These are phyloP conservation scores for Zalerion maritima DNA, from an alignment of 495 filamentous ascomycete genomes.

Conservation along the genomic window DNA sequence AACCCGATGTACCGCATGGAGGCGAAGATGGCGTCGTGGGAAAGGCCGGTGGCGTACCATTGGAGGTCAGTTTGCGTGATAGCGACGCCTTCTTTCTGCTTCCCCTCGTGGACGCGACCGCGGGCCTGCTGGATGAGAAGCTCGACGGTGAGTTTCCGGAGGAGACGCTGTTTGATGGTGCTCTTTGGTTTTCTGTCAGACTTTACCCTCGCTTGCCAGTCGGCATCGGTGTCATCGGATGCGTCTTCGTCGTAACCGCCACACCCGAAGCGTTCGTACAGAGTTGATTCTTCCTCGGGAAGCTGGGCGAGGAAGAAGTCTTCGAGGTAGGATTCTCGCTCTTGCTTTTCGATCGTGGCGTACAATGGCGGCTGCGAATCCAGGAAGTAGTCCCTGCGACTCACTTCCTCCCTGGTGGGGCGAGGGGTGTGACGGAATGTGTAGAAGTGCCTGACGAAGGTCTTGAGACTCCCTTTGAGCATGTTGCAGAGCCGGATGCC, in stretches of 20 bases:
- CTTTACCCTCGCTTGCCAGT: no score
- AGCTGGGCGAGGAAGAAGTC: slow-evolving; percentile 31
- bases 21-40: slow-evolving; percentile 43
- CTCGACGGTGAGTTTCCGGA: slow-evolving; percentile 45
- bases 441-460: no score
- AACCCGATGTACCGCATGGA: slow-evolving; percentile 49
- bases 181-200: slow-evolving; percentile 12
- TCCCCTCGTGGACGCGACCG: no score
- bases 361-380: neutral
- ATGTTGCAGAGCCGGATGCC: slow-evolving; percentile 41
- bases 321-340: slow-evolving; percentile 13
- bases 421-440: no score
- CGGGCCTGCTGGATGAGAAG: slow-evolving; percentile 38
- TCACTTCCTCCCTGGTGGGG: slow-evolving; percentile 24
- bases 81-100: no score
- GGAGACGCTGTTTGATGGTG: slow-evolving; percentile 41
- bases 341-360: neutral
- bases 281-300: slow-evolving; percentile 29
- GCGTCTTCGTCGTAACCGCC: slow-evolving; percentile 12
- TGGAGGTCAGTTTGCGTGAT: slow-evolving; percentile 50
- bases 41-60: slow-evolving; percentile 45
- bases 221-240: slow-evolving; percentile 1
- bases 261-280: slow-evolving; percentile 9
- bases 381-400: slow-evolving; percentile 2
- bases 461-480: slow-evolving; percentile 29